Base-by-base conservation (phyloP, 306 rosid species). In the Rosa persica region DNA sequence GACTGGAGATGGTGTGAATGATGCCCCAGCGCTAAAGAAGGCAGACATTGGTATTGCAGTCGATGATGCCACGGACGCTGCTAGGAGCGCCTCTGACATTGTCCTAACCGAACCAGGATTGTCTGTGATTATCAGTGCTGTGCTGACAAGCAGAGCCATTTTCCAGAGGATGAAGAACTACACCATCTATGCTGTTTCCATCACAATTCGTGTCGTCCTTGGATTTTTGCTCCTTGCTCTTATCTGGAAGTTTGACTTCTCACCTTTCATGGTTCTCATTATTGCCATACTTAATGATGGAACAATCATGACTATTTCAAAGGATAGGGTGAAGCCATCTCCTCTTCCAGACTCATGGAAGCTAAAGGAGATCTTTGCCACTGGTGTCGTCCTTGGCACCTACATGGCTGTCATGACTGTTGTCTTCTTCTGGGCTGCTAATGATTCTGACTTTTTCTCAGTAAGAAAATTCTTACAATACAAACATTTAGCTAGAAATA, bases 1-100 rank as follows among this genome's bases (percentile, higher is more conserved):
- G 98, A 94, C 98, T 36, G 98, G 98, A 74, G 98, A 94, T 71
- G 97, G 98, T 71, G 98, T 94, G 64, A 94, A 94, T 44, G 98
- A 94, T 85, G 98, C 97, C 69, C 98, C 98, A 30, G 97, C 97
- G 0, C 81, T 92, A 52, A 92, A 93, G 86, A 87, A 68, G 68
- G 98, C 96, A 25, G 97, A 93, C 36, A 93, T 93, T 67, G 98
- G 98, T 65, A 93, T 93, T 68, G 96, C 98, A 17, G 98, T 93
- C n/a, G 97, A 88, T 1, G 97, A 93, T 80, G 98, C 98, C 60
- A 93, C 97, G 0, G 98, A 93, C 76, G 98, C 98, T 23, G 98
- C 98, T 23, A 79, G 93, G 62, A n/a, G 96, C 42, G 98, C 98
- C 27, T 93, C 98, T 0, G 97, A 93, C 72, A 93, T 92, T 47